Evolutionary conservation across 2,329 filamentous ascomycete species (phyloP).

Genomic region (Xylaria sp.): DNA sequence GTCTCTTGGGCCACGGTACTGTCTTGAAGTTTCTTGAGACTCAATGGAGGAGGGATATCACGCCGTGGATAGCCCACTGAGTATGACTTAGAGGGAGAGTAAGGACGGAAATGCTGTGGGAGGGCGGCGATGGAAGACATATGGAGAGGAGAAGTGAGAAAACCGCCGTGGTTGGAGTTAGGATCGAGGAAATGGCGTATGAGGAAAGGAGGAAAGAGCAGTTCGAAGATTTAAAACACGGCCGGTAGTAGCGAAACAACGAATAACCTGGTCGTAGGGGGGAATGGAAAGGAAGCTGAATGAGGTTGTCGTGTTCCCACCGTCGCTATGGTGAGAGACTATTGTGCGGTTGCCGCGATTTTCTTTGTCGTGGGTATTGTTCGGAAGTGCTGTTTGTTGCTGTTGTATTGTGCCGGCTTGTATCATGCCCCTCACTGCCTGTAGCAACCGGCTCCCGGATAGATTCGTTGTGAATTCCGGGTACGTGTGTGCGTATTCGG

Average conservation of each 20-base stretch:
- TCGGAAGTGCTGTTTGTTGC: slow-evolving; percentile 7
- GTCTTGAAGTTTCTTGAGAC: slow-evolving; percentile 40
- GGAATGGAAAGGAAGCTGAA: slow-evolving; percentile 26
- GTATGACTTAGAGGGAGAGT: slow-evolving; percentile 44
- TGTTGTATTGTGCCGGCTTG: slow-evolving; percentile 10
- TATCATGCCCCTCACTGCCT: not conserved
- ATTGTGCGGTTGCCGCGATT: slow-evolving; percentile 16
- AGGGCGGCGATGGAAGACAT: slow-evolving; percentile 47
- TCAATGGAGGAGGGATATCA: slow-evolving; percentile 32
- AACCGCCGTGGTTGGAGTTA: slow-evolving; percentile 3
- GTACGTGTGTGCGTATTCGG: not conserved
- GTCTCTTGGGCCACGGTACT: slow-evolving; percentile 40
- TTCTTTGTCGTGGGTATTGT: slow-evolving; percentile 23
- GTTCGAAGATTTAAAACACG: slow-evolving; percentile 20
- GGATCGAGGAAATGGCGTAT: slow-evolving; percentile 10
- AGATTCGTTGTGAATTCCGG: not conserved
- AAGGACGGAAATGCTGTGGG: slow-evolving; percentile 42
- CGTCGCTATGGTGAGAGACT: not conserved
- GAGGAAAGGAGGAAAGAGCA: slow-evolving; percentile 23
- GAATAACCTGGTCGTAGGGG: slow-evolving; percentile 9
- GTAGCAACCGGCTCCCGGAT: not conserved
- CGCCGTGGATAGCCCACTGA: slow-evolving; percentile 36
- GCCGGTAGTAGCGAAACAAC: slow-evolving; percentile 20
- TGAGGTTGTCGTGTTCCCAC: slow-evolving; percentile 5
- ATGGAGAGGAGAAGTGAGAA: slow-evolving; percentile 38